These are phyloP conservation scores for Phellopilus nigrolimitatus DNA, from an alignment of 1,284 basidiomycete genomes.

Conservation along the genomic window DNA sequence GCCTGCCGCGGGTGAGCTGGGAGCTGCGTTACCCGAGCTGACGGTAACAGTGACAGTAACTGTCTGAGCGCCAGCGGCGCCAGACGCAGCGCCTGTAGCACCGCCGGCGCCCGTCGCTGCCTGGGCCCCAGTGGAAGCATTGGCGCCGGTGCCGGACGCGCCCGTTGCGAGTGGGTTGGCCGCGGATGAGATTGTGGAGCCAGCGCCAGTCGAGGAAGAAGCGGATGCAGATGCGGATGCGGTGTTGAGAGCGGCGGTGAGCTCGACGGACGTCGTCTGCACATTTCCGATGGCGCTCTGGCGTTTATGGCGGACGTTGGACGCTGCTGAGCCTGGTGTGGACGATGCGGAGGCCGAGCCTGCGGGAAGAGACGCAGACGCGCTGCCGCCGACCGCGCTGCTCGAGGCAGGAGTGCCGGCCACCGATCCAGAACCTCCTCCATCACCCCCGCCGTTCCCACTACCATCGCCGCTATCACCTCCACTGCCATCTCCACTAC, in stretches of 20 bases:
- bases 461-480: not conserved
- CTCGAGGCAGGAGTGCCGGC: not conserved
- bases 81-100: not conserved
- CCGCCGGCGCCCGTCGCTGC: not conserved
- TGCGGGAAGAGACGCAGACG: too few relatives aligned
- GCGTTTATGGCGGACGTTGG: not conserved
- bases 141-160: slow-evolving; percentile 3
- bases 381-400: not conserved
- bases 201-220: not conserved
- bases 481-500: not conserved
- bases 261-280: slow-evolving; percentile 3
- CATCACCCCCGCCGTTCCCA: not conserved
- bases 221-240: not conserved
- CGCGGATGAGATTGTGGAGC: not conserved
- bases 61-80: not conserved
- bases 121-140: not conserved
- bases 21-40: not conserved
- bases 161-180: not conserved
- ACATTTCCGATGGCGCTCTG: slow-evolving; percentile 16
- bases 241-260: not conserved
- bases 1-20: not conserved
- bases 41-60: slow-evolving; percentile 12
- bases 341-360: not conserved
- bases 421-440: not conserved
- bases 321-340: not conserved